Percentiles rank a stretch among this genome's conserved stretches.
These are phyloP conservation scores for Fusarium humuli DNA, from an alignment of 2,329 filamentous ascomycete species.

Conservation along the genomic window DNA sequence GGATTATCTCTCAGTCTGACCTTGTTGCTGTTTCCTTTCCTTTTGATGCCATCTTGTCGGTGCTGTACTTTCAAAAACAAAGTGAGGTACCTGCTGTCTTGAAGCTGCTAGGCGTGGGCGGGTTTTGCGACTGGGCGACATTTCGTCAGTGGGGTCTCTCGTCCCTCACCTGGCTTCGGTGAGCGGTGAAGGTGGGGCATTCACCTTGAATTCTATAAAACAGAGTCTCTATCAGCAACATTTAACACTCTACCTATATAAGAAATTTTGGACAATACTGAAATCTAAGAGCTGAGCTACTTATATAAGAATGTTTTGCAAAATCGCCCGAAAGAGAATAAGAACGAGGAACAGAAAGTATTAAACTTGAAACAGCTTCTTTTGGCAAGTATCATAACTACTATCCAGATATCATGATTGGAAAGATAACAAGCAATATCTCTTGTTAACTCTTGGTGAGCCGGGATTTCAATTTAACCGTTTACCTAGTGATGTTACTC, in stretches of 20 bases:
- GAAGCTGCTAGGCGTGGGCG: conserved; percentile 41
- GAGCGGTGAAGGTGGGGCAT: conserved; percentile 47
- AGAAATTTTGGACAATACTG: neutral
- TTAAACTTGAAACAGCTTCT: neutral
- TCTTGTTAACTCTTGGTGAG: neutral
- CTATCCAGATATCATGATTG: neutral
- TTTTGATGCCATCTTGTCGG: conserved; percentile 55
- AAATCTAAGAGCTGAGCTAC: neutral
- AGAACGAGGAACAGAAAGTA: neutral
- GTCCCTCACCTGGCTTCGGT: conserved; percentile 41
- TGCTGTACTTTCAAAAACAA: conserved; percentile 37
- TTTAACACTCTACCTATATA: no score
- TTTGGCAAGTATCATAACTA: neutral
- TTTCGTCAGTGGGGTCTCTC: conserved; percentile 48
- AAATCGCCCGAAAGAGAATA: neutral
- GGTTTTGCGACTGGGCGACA: conserved; percentile 48
- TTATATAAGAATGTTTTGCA: neutral
- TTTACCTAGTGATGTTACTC: neutral
- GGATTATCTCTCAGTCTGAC: conserved; percentile 43
- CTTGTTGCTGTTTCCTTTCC: conserved; percentile 53
- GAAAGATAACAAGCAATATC: neutral
- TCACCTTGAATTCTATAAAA: conserved; percentile 8
- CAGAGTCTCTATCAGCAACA: neutral
- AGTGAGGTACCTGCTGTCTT: conserved; percentile 31
- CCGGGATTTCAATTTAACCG: neutral